These are phyloP conservation scores for Asterophora lycoperdoides DNA, from an alignment of 768 basidiomycete genomes.

Conservation along the genomic window DNA sequence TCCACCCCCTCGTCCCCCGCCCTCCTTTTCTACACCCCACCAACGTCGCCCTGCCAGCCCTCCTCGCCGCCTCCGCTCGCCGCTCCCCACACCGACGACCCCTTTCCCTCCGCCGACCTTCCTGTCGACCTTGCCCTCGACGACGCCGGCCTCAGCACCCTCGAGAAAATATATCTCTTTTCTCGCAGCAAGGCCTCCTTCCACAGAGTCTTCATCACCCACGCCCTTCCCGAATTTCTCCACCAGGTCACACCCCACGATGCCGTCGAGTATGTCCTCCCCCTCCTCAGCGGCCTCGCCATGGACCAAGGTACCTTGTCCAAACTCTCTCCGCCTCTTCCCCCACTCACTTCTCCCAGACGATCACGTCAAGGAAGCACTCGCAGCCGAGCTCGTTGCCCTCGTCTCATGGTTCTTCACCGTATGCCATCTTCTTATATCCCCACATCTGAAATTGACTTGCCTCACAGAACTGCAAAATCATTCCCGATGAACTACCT, in stretches of 20 bases:
- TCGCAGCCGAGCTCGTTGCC: conserved; percentile 71
- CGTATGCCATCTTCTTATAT: conserved; percentile 27
- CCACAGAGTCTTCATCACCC: conserved; percentile 76
- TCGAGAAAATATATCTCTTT: conserved; percentile 92
- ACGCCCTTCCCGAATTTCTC: conserved; percentile 76
- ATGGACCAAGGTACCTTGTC: conserved; percentile 68
- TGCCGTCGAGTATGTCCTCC: conserved; percentile 89
- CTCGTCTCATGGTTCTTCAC: conserved; percentile 95
- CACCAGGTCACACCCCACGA: conserved; percentile 76
- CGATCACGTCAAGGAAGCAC: conserved; percentile 83
- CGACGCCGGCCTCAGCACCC: conserved; percentile 75
- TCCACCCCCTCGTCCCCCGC: conserved; percentile 42
- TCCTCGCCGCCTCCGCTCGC: conserved; percentile 22
- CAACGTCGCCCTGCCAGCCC: conserved; percentile 32
- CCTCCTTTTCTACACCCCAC: conserved; percentile 34
- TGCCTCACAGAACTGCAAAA: conserved; percentile 54
- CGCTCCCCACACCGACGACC: conserved; percentile 28
- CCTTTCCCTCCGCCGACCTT: conserved; percentile 33
- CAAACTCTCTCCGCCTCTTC: conserved; percentile 5
- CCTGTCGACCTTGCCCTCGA: conserved; percentile 48
- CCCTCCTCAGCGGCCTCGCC: conserved; percentile 80
- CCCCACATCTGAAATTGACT: too few species aligned
- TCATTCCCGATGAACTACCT: conserved; percentile 46
- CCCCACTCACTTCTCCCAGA: conserved; percentile 40
- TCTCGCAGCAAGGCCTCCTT: conserved; percentile 66